A percentile compares a stretch with the other conserved stretches of the same genome.
Conservation (phyloP, 2,329 filamentous ascomycete genomes). For the Pyricularia grisea region DNA sequence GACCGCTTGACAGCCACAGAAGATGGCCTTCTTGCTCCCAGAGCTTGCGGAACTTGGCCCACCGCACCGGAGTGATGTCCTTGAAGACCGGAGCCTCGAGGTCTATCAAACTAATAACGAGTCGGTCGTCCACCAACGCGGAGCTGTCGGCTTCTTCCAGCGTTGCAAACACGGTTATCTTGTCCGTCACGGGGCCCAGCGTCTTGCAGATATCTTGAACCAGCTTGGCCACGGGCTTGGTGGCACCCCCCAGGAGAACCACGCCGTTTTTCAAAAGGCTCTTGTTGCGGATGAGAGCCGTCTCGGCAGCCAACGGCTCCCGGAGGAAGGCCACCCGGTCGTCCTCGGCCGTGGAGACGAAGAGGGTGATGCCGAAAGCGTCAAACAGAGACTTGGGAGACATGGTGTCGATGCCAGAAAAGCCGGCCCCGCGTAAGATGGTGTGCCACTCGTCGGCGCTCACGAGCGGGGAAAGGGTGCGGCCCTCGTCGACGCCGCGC, state of each 20-base stretch:
- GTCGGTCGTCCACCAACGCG: constrained; percentile 3
- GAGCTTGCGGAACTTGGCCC: constrained; percentile 12
- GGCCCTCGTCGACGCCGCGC: constrained; percentile 10
- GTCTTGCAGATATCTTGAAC: background rate
- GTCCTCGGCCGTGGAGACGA: constrained; percentile 16
- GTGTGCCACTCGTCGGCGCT: constrained; percentile 12
- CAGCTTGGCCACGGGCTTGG: background rate
- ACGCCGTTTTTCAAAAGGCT: background rate
- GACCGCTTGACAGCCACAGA: constrained; percentile 15
- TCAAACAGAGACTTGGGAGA: background rate
- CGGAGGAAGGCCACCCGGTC: constrained; percentile 13
- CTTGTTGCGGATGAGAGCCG: background rate
- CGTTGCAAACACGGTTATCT: background rate
- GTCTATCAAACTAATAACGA: constrained; percentile 14
- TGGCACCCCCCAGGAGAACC: constrained; percentile 13
- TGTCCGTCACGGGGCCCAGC: background rate
- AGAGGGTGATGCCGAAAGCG: constrained; percentile 4
- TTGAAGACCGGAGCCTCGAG: constrained; percentile 17
- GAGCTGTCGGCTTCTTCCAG: constrained; percentile 4
- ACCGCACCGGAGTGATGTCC: constrained; percentile 10
- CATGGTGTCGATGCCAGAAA: constrained; percentile 13
- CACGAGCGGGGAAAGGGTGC: constrained; percentile 6
- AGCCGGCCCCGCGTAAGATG: constrained; percentile 13
- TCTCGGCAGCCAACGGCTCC: constrained; percentile 6
- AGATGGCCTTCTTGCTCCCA: constrained; percentile 5